These are phyloP conservation scores for Boletellus ananiceps DNA, from an alignment of 768 basidiomycete genomes.

Conservation along the genomic window DNA sequence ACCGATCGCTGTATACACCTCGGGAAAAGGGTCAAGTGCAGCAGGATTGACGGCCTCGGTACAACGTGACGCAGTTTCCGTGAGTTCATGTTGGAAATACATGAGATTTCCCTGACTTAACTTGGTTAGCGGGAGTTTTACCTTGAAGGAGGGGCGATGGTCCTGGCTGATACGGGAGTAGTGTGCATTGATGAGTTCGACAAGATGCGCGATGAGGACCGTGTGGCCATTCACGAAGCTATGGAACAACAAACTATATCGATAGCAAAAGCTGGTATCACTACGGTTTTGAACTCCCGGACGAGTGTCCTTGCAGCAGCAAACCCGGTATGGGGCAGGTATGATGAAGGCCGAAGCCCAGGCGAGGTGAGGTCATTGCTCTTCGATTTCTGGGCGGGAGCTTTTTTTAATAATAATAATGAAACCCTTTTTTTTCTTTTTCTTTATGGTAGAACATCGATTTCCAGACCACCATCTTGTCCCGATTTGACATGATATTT, in stretches of 20 bases:
- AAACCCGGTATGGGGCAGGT: slow-evolving; percentile 96
- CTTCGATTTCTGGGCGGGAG: neutral
- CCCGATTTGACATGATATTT: slow-evolving; percentile 99
- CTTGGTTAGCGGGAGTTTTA: slow-evolving; percentile 86
- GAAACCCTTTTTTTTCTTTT: neutral
- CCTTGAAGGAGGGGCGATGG: slow-evolving; percentile 99
- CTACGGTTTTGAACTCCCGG: slow-evolving; percentile 92
- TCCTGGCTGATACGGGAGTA: slow-evolving; percentile 95
- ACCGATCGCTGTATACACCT: slow-evolving; percentile 97
- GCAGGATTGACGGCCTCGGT: slow-evolving; percentile 98
- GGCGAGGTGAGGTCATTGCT: slow-evolving; percentile 61
- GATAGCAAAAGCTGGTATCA: slow-evolving; percentile 98
- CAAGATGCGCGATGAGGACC: slow-evolving; percentile 99
- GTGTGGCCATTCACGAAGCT: slow-evolving; percentile 98
- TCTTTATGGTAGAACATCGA: slow-evolving; percentile 69
- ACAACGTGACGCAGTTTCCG: slow-evolving; percentile 87
- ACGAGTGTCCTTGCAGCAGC: slow-evolving; percentile 96
- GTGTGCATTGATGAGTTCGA: slow-evolving; percentile 99
- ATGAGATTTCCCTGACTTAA: slow-evolving; percentile 1
- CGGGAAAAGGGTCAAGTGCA: slow-evolving; percentile 96
- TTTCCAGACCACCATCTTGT: slow-evolving; percentile 96
- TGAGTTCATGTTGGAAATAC: slow-evolving; percentile 35
- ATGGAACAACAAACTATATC: slow-evolving; percentile 99
- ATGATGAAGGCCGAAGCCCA: slow-evolving; percentile 93
- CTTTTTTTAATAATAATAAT: neutral